A percentile compares a stretch with the other conserved stretches of the same genome.
Conservation (phyloP, 345 rosid species). For the Boechera divaricarpa region DNA sequence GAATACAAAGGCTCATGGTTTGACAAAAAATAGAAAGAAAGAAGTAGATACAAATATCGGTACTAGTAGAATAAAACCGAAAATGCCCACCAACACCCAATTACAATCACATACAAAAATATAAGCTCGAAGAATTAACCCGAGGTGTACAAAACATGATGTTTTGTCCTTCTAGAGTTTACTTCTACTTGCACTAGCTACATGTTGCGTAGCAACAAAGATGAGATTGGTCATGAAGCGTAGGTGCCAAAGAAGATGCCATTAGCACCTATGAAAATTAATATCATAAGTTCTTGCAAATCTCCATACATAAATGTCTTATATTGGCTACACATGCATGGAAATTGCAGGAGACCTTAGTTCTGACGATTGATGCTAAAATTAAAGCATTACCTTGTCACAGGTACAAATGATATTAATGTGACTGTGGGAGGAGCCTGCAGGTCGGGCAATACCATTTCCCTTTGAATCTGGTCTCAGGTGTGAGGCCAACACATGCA, state of each 20-base stretch:
- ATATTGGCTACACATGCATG: constrained; percentile 1
- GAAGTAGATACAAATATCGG: background rate
- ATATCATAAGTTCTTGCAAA: constrained; percentile 11
- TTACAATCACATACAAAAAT: background rate
- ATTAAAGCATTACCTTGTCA: constrained; percentile 28
- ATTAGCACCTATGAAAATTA: constrained; percentile 20
- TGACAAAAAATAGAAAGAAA: background rate
- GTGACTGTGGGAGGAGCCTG: constrained; percentile 60
- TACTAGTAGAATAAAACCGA: background rate
- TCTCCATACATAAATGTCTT: background rate
- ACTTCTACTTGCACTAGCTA: background rate
- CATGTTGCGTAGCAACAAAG: constrained; percentile 8
- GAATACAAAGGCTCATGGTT: background rate
- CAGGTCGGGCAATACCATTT: constrained; percentile 99
- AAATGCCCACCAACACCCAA: background rate
- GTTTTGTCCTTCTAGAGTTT: background rate
- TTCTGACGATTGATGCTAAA: constrained; percentile 19
- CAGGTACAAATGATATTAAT: constrained; percentile 35
- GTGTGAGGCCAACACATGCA: constrained; percentile 93
- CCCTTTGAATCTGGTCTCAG: constrained; percentile 97
- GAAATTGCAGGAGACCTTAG: background rate
- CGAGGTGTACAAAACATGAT: background rate
- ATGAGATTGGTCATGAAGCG: constrained; percentile 3
- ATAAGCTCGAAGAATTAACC: background rate
- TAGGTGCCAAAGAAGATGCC: constrained; percentile 13